Base-by-base conservation (phyloP, 202 grass and related monocot species). In the Panicum virgatum region DNA sequence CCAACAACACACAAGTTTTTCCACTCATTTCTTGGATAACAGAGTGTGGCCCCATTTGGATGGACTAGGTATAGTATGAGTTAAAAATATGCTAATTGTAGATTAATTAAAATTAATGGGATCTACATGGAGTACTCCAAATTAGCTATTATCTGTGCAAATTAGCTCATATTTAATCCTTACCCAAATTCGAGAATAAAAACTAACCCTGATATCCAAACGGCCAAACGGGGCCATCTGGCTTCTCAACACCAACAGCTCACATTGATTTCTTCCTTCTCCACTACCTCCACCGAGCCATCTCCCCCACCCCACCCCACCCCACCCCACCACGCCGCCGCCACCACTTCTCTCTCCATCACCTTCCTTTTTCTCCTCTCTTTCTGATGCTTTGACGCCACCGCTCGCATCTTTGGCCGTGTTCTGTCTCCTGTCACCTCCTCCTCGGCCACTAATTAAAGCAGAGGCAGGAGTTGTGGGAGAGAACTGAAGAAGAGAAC, bases 371-470 rank as follows among this genome's bases (percentile, higher is more conserved):
- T 83, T 74, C 69, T 82, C 77, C 60, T 9, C 83, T 26, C 74
- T 84, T 57, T 92, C 82, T 62, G 79, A 75, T 89, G 76, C 93
- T 90, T 84, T 90, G 70, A 90, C 88, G 90, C 82, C 81, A 86
- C 75, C 79, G 69, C 71, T 86, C 79, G 42, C 75, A 62, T 38
- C 84, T 86, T 72, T 79, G 72, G 80, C 81, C 50, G 29, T 37
- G 62, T 77, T 25, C 32, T 11, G n/a, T 23, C 54, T 5, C 22
- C 29, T 13, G 47, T 66, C 43, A 20, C 34, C 77, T 53, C 34
- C 64, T 82, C 63, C 26, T 57, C 76, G 45, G 30, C 66, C 66
- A 38, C 68, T 63, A 75, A 14, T 70, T 62, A n/a, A 47, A 84
- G 85, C 43, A 42, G 36, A 66, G 70, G 46, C 34, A 62, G 66